phyloP scores from a whole-genome alignment of 192 early-diverging fungal genomes.

The Globomyces pollinis-pini region DNA sequence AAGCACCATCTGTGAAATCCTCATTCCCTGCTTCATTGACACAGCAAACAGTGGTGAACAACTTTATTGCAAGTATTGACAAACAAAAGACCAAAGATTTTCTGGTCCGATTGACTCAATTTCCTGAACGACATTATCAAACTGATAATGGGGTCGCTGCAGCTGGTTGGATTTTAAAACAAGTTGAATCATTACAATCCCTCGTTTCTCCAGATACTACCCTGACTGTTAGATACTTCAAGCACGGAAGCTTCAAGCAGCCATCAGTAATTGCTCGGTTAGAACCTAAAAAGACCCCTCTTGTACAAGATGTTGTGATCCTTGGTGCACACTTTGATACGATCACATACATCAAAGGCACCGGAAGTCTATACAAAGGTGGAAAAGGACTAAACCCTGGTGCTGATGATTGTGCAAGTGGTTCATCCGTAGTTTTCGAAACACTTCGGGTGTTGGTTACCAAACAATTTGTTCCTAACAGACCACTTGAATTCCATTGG shows the following conservation, averaged over 20 bases:
- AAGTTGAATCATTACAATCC: constrained; percentile 2
- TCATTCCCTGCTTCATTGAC: background rate
- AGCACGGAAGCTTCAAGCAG: constrained; percentile 9
- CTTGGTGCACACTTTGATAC: constrained; percentile 10
- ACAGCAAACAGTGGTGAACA: constrained; percentile 12
- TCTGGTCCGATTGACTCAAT: constrained; percentile 7
- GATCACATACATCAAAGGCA: background rate
- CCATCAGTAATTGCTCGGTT: constrained; percentile 21
- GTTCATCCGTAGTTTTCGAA: constrained; percentile 41
- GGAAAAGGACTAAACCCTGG: constrained; percentile 13
- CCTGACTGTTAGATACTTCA: constrained; percentile 10
- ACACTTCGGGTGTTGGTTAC: constrained; percentile 59
- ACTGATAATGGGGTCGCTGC: constrained; percentile 18
- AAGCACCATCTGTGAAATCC: constrained; percentile 4
- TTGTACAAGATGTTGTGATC: background rate
- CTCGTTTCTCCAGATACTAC: background rate
- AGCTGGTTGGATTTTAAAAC: constrained; percentile 14
- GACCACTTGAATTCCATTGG: constrained; percentile 88
- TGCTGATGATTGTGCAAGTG: constrained; percentile 25
- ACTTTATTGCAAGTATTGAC: constrained; percentile 8
- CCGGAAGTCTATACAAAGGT: too few relatives aligned
- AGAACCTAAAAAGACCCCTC: constrained; percentile 6
- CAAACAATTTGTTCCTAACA: constrained; percentile 53
- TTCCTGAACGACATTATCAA: constrained; percentile 20
- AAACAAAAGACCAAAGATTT: background rate